Percentiles rank a stretch among this genome's conserved stretches.
Evolutionary conservation across 2,329 filamentous ascomycete genomes (phyloP).

Genomic region (Cercospora citrullina): DNA sequence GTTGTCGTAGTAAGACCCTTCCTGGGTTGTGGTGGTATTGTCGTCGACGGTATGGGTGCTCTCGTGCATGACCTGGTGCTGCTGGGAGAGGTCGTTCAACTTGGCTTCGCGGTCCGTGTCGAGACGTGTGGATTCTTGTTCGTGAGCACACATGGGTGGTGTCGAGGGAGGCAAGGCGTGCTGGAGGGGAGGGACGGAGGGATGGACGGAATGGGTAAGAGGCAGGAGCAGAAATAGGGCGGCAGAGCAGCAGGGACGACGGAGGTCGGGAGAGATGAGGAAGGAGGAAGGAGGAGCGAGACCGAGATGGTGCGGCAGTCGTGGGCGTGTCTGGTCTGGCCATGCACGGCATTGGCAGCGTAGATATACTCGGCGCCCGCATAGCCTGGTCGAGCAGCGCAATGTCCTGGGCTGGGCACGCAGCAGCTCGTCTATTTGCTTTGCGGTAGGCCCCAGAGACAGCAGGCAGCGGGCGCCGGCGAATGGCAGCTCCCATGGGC

Average conservation of each 20-base stretch:
- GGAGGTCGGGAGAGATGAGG: neutral
- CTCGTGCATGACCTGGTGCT: neutral
- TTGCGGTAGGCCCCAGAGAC: neutral
- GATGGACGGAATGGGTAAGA: neutral
- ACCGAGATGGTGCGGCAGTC: neutral
- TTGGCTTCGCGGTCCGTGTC: neutral
- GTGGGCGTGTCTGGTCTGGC: neutral
- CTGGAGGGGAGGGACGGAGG: neutral
- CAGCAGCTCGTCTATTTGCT: constrained; percentile 20
- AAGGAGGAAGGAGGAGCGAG: neutral
- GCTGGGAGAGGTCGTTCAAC: neutral
- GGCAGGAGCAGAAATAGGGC: neutral
- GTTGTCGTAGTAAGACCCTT: constrained; percentile 27
- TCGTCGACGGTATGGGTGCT: neutral
- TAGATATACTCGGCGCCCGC: neutral
- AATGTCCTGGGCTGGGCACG: neutral
- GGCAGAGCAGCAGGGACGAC: neutral
- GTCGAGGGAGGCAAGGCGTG: neutral
- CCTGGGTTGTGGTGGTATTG: neutral
- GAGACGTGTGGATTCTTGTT: neutral
- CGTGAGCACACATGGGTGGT: neutral
- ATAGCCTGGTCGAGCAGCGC: neutral
- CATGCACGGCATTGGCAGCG: neutral
- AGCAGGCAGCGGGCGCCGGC: constrained; percentile 2
- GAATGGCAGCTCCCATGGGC: neutral